These are phyloP conservation scores for Phlebiopsis flavidoalba DNA, from an alignment of 768 basidiomycete genomes.

Conservation along the genomic window DNA sequence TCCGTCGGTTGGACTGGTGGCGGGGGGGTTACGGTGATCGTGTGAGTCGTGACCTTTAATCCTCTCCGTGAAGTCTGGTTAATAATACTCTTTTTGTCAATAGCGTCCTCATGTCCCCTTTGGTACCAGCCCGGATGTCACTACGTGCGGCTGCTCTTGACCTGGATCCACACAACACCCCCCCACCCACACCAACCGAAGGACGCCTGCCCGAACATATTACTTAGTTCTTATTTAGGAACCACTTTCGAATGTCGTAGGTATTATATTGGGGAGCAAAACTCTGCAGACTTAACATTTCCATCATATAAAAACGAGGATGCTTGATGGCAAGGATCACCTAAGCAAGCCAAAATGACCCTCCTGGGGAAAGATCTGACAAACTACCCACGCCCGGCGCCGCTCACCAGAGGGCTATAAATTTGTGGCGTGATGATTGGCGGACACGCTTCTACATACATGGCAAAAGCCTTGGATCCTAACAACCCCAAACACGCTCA, in stretches of 20 bases:
- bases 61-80: too few relatives aligned
- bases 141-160: constrained; percentile 33
- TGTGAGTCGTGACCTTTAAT: constrained; percentile 27
- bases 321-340: too few relatives aligned
- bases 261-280: too few relatives aligned
- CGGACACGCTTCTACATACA: background rate
- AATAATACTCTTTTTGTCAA: background rate
- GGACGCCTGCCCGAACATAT: too few relatives aligned
- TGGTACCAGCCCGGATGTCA: constrained; percentile 35
- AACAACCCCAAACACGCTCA: constrained; percentile 16
- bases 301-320: too few relatives aligned
- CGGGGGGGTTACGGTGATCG: constrained; percentile 42
- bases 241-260: too few relatives aligned
- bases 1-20: constrained; percentile 39
- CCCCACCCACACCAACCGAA: too few relatives aligned
- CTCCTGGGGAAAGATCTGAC: too few relatives aligned
- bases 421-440: background rate
- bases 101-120: constrained; percentile 44
- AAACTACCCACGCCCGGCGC: background rate
- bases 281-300: too few relatives aligned
- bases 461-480: constrained; percentile 16
- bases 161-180: too few relatives aligned
- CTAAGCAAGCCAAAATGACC: too few relatives aligned
- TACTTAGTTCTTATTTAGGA: too few relatives aligned
- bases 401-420: background rate